Base-by-base conservation (phyloP, 2,329 filamentous ascomycete genomes). In the Lachnellula arida region DNA sequence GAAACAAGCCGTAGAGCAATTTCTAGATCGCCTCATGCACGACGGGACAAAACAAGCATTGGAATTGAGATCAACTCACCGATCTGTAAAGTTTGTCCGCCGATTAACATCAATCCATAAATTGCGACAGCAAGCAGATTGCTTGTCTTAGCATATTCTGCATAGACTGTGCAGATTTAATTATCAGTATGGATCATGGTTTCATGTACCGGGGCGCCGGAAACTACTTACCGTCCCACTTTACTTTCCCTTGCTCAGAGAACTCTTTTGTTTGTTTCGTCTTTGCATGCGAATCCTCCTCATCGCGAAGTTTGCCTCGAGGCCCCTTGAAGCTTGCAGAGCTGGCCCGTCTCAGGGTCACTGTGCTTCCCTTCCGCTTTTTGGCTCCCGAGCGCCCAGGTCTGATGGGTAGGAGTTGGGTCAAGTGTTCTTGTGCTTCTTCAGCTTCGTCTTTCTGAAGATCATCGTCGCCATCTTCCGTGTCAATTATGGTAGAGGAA, bases 161-260 rank as follows among this genome's bases (percentile, higher is more conserved):
- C 78, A 69, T 99, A 99, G 28, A 99, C 93, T 65, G 55, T 35
- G 35, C 59, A 25, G 5, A 42, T 19, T 19, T 14, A 12, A 32
- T 32, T 14, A 55, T 67, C 47, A 67, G 64, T 47, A 63, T 53
- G 39, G 46, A 54, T 53, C 54, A 42, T 48, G 43, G 34, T 22
- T 19, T 37, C 37, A 46, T 6, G 42, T 43, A 42, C 46, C 39
- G 40, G 51, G 43, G 49, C 46, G 39, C 51, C 42, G 19, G 48
- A 53, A 39, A 22, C 14, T 19, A 64, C 73, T 46, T 68, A 76
- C 75, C 73, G 62, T 86, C 82, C 92, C 94, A 97, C 73, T 97
- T 97, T 65, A 99, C 94, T 71, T 97, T 97, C 67, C 94, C 94
- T 74, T 99, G 91, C 72, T 99, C 91, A 2, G 84, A 81, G 63